A percentile compares a stretch with the other conserved stretches of the same genome.
Conservation (phyloP, 2,329 filamentous ascomycete genomes). For the Cercospora berteroae region DNA sequence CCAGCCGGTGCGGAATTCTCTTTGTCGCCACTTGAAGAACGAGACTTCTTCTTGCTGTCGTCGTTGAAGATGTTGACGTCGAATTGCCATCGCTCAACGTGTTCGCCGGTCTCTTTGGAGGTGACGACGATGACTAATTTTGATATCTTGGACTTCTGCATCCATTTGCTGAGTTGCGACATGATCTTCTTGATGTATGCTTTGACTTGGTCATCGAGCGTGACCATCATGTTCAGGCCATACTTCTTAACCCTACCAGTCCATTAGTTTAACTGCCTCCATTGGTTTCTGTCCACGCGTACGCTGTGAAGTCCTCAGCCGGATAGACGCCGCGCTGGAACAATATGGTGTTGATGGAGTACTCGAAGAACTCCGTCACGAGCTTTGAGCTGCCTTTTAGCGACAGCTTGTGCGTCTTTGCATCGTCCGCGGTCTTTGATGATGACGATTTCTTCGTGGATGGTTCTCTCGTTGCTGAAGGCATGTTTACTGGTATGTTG, state of each 20-base stretch:
- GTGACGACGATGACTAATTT: conserved; percentile 97
- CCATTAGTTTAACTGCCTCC: background rate
- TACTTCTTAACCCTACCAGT: conserved; percentile 83
- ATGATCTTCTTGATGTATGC: conserved; percentile 99
- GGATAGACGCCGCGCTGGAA: conserved; percentile 85
- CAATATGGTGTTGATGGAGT: conserved; percentile 96
- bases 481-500: conserved; percentile 16
- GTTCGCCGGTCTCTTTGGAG: conserved; percentile 92
- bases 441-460: conserved; percentile 20
- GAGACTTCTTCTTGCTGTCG: conserved; percentile 46
- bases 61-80: conserved; percentile 51
- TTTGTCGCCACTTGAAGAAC: conserved; percentile 53
- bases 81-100: conserved; percentile 97
- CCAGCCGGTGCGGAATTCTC: conserved; percentile 59
- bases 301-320: conserved; percentile 94
- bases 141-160: conserved; percentile 93
- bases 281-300: conserved; percentile 38
- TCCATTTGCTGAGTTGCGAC: conserved; percentile 96
- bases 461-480: conserved; percentile 20
- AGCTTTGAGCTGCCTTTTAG: conserved; percentile 64
- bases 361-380: conserved; percentile 91
- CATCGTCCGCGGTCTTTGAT: conserved; percentile 56
- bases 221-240: conserved; percentile 97
- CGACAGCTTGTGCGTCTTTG: conserved; percentile 92
- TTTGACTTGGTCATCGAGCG: conserved; percentile 95